Evolutionary conservation across 2,329 filamentous ascomycete genomes (phyloP).

Genomic region (Teratosphaeria viscida): DNA sequence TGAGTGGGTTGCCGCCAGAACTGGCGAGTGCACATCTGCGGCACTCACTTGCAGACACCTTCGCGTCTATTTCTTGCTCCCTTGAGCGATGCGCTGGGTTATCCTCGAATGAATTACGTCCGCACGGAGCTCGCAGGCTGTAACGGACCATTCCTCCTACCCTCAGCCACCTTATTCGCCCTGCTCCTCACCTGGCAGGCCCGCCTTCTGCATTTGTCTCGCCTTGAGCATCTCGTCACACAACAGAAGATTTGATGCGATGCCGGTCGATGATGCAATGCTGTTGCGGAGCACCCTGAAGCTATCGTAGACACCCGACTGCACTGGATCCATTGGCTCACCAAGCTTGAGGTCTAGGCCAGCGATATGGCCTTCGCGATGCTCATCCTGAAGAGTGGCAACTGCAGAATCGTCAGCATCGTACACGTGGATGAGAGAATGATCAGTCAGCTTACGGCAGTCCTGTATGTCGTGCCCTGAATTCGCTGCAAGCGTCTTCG

Average conservation of each 20-base stretch:
- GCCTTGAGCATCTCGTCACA: conserved; percentile 98
- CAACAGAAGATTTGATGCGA: conserved; percentile 86
- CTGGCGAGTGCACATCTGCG: too few relatives aligned
- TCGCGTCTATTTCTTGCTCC: too few relatives aligned
- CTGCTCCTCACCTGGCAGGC: conserved; percentile 18
- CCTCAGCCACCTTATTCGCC: background rate
- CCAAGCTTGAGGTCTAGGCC: conserved; percentile 80
- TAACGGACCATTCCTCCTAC: background rate
- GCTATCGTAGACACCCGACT: conserved; percentile 89
- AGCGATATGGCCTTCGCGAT: conserved; percentile 70
- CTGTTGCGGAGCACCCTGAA: conserved; percentile 91
- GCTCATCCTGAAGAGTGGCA: conserved; percentile 76
- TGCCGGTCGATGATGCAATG: conserved; percentile 86
- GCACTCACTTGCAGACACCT: too few relatives aligned
- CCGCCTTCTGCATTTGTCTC: conserved; percentile 65
- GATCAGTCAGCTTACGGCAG: conserved; percentile 53
- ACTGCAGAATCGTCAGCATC: conserved; percentile 42
- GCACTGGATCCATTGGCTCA: conserved; percentile 86
- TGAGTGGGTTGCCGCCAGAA: background rate
- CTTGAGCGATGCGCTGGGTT: too few relatives aligned
- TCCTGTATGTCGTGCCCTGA: conserved; percentile 96
- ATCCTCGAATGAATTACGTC: too few relatives aligned
- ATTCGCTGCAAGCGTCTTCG: conserved; percentile 94
- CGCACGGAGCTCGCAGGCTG: background rate
- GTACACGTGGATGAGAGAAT: background rate